phyloP scores from a whole-genome alignment of 768 basidiomycete species.

The Gloeopeniophorella convolvens region DNA sequence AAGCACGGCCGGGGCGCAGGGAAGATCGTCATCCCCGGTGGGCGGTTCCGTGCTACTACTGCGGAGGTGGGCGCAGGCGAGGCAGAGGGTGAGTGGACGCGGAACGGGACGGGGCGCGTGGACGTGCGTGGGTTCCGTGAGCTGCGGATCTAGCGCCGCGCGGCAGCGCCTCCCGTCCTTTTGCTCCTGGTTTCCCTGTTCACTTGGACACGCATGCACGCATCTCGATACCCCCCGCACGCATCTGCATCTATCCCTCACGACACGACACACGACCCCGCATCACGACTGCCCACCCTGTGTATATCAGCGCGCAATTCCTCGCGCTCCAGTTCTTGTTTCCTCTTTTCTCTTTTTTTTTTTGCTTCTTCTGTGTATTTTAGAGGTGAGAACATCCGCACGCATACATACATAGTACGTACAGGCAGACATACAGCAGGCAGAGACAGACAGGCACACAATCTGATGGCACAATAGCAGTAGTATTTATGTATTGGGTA shows the following conservation, averaged over 20 bases:
- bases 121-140: conserved; percentile 77
- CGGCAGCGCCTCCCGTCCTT: not conserved
- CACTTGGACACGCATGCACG: conserved; percentile 4
- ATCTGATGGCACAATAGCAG: conserved; percentile 10
- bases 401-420: too few species aligned
- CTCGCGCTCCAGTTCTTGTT: too few species aligned
- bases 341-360: not conserved
- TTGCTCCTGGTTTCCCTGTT: not conserved
- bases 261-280: not conserved
- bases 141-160: conserved; percentile 49
- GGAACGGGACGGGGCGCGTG: conserved; percentile 63
- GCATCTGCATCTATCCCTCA: too few species aligned
- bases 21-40: conserved; percentile 58
- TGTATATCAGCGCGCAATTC: too few species aligned
- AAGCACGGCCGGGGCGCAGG: conserved; percentile 47
- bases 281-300: conserved; percentile 8
- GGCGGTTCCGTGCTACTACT: conserved; percentile 36
- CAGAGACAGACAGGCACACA: not conserved
- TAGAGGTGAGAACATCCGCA: too few species aligned
- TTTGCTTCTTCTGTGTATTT: conserved; percentile 1
- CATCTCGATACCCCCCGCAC: too few species aligned
- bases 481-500: conserved; percentile 20
- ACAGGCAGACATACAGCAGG: conserved; percentile 12
- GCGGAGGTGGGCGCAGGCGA: conserved; percentile 24
- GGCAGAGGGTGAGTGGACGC: conserved; percentile 49